Evolutionary conservation across 1,284 basidiomycete genomes (phyloP).

Genomic region (Heterobasidion occidentale): DNA sequence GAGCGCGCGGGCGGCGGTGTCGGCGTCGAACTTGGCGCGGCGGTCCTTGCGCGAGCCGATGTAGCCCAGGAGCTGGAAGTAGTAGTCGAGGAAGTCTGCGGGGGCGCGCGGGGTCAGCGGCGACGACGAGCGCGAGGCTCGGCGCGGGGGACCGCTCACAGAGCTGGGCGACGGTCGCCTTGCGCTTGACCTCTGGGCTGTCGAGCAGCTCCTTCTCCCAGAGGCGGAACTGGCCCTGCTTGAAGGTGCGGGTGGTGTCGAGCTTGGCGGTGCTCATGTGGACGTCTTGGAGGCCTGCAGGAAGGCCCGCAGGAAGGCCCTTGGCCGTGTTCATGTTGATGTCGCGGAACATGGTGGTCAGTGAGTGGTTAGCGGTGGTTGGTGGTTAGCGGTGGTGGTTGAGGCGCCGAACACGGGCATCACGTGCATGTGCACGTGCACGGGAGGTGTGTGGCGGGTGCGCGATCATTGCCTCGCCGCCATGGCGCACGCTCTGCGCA

Average conservation of each 20-base stretch:
- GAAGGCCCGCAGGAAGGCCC: slow-evolving; percentile 34
- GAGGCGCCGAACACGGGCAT: background rate
- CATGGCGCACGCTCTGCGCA: slow-evolving; percentile 35
- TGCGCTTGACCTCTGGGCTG: slow-evolving; percentile 81
- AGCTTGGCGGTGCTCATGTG: slow-evolving; percentile 60
- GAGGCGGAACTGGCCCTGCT: slow-evolving; percentile 48
- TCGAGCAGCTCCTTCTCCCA: slow-evolving; percentile 85
- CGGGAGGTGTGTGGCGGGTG: no score
- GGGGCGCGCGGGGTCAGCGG: slow-evolving; percentile 6
- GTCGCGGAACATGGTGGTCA: slow-evolving; percentile 26
- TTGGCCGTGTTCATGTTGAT: slow-evolving; percentile 70
- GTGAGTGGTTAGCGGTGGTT: no score
- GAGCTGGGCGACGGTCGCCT: slow-evolving; percentile 92
- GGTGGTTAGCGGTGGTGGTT: no score
- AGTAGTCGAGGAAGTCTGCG: slow-evolving; percentile 89
- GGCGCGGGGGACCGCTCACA: slow-evolving; percentile 48
- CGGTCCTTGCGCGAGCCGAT: slow-evolving; percentile 79
- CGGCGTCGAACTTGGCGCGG: slow-evolving; percentile 73
- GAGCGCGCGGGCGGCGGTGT: slow-evolving; percentile 65
- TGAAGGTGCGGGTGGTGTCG: slow-evolving; percentile 28
- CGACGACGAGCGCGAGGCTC: background rate
- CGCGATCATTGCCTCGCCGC: background rate
- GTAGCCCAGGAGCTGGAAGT: slow-evolving; percentile 89
- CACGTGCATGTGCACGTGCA: background rate
- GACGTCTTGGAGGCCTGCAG: slow-evolving; percentile 42